Evolutionary conservation across 441 rosid genomes (phyloP), one percentile per base, ranked within the genome.

Genomic region (Populus hybrid): DNA sequence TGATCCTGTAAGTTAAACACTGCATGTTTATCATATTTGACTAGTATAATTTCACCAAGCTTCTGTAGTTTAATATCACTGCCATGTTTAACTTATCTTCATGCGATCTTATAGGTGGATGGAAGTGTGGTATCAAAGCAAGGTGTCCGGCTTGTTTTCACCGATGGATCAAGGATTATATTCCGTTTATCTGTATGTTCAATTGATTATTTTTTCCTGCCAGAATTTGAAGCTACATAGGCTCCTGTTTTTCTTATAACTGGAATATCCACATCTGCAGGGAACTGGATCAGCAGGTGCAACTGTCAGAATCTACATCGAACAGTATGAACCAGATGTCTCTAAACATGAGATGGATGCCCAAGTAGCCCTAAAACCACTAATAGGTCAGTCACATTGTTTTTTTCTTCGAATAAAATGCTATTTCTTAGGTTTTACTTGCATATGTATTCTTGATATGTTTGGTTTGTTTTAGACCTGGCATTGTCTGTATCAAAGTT

Each of bases 211-310:
- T 71, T 73, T 26, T 77, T 66, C 71, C 16, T 67, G 11, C 30
- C 21, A 71, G 68, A 69, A 68, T 63, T 61, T 80, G 42, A 72
- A 81, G 69, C 61, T 24, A 30, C 18, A 6, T 11, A 28, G 38
- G 9, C 74, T 46, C 9, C n/a, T 36, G 9, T 24, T 30, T 71
- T 46, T 40, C 5, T 26, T 21, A 28, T 78, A 34, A 78, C 75
- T 20, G 14, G 10, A 57, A 59, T 21, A 67, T 70, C 69, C 35
- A 34, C 74, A 26, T 73, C 64, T 77, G 38, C 84, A 94, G 97
- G 99, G 97, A 85, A 95, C 97, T 79, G 97, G 99, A 76, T 91
- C 98, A 68, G 95, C 98, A 7, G 98, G 99, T 79, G 99, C 98
- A 71, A 96, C 97, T 4, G 85, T 94, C 74, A 88, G 98, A 84